Conservation (phyloP, 1,139 yeast genomes). For the Hanseniaspora uvarum region DNA sequence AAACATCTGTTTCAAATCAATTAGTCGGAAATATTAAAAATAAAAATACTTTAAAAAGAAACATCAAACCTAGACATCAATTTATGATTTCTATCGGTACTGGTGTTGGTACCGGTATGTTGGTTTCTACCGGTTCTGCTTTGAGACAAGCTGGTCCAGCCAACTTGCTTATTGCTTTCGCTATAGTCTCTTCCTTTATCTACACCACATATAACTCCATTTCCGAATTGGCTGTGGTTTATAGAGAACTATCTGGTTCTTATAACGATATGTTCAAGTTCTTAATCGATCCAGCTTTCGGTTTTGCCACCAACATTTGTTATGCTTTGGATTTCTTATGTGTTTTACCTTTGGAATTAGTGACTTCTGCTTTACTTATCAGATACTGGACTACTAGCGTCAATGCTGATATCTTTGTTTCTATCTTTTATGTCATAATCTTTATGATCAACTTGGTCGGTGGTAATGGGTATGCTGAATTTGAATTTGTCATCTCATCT, state of each 20-base stretch:
- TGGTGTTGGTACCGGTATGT: slow-evolving; percentile 70
- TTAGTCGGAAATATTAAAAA: slow-evolving; percentile 17
- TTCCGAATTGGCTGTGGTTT: slow-evolving; percentile 72
- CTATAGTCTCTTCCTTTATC: slow-evolving; percentile 56
- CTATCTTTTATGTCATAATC: slow-evolving; percentile 54
- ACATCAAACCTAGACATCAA: slow-evolving; percentile 42
- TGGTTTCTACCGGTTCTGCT: slow-evolving; percentile 65
- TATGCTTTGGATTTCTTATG: slow-evolving; percentile 73
- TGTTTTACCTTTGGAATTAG: slow-evolving; percentile 63
- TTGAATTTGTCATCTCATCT: slow-evolving; percentile 52
- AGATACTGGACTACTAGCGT: slow-evolving; percentile 52
- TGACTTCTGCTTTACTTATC: slow-evolving; percentile 67
- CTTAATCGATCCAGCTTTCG: slow-evolving; percentile 64
- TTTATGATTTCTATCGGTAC: slow-evolving; percentile 76
- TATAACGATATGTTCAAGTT: slow-evolving; percentile 60
- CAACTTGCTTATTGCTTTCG: slow-evolving; percentile 59
- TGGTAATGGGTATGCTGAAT: slow-evolving; percentile 64
- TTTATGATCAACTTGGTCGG: slow-evolving; percentile 54
- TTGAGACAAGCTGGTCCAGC: slow-evolving; percentile 71
- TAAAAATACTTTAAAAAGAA: slow-evolving; percentile 35
- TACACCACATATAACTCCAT: slow-evolving; percentile 69
- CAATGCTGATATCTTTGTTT: slow-evolving; percentile 58
- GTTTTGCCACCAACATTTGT: slow-evolving; percentile 71
- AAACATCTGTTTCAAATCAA: slow-evolving; percentile 20
- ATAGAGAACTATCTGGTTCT: slow-evolving; percentile 65